A percentile compares a stretch with the other conserved stretches of the same genome.
phyloP scores from a whole-genome alignment of 2,329 filamentous ascomycete genomes.

The Aspergillus spinulosporus region DNA sequence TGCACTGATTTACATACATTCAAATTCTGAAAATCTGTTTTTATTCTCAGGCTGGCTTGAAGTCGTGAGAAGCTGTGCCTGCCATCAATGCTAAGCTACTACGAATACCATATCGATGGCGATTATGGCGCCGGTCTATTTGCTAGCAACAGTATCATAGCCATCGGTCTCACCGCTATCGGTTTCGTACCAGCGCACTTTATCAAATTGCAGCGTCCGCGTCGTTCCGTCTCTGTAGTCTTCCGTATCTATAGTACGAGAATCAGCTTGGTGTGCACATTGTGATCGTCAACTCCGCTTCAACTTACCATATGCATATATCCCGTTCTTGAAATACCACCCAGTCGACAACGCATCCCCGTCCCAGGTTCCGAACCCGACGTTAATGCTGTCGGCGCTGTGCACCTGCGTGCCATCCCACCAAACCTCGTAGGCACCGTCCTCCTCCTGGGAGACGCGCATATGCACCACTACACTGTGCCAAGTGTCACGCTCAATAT shows the following conservation, averaged over 20 bases:
- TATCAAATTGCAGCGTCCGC: neutral
- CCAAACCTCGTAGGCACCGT: slow-evolving; percentile 7
- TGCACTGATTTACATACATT: too few species aligned
- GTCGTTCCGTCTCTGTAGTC: neutral
- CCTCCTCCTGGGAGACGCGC: neutral
- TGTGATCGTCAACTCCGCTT: neutral
- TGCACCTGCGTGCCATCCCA: slow-evolving; percentile 9
- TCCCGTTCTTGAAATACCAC: slow-evolving; percentile 10
- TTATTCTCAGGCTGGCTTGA: too few species aligned
- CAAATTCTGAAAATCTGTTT: too few species aligned
- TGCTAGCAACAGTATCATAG: neutral
- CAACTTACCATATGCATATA: slow-evolving; percentile 4
- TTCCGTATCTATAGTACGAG: neutral
- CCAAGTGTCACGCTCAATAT: slow-evolving; percentile 4
- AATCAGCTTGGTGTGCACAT: neutral
- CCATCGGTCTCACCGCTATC: neutral
- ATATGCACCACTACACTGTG: slow-evolving; percentile 2
- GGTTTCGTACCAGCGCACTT: neutral
- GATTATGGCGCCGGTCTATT: too few species aligned
- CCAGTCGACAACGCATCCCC: neutral
- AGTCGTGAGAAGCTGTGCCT: too few species aligned
- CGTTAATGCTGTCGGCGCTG: neutral
- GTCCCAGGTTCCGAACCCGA: slow-evolving; percentile 8
- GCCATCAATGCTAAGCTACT: too few species aligned
- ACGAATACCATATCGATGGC: too few species aligned